Evolutionary conservation across 108 stramenopile species (phyloP), one percentile per base, ranked within the genome.

Genomic region (Bacterosira constricta): DNA sequence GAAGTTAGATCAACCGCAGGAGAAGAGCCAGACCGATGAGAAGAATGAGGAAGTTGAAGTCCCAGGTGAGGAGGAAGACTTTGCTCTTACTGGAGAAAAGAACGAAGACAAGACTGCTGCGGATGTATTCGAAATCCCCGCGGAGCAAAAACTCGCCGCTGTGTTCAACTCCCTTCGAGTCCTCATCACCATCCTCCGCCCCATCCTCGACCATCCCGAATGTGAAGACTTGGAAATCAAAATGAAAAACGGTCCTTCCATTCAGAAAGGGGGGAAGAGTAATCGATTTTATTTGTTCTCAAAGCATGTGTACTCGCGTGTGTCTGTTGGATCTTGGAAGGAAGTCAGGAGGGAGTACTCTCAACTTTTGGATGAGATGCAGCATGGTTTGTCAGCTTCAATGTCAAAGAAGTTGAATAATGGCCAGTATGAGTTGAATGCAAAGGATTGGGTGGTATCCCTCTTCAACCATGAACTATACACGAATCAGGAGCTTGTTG

Each of bases 121-220:
- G 10, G 45, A 37, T 20, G 61, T 39, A 29, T 23, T 11, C 17
- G 68, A 63, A 6, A 12, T 74, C 26, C 39, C 66, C 6, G 38
- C 45, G 0, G 59, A 63, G 26, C 15, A 30, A 10, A 45, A 58
- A 12, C 39, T 75, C 3, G 73, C 73, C 36, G 57, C 30, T 39
- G 75, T 74, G 11, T 76, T 80, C 62, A 80, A 80, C 68, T 62
- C 79, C 5, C 59, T 80, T 17, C 30, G 79, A 20, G 61, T 76
- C 7, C 46, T 80, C 17, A 52, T 80, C 13, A 50, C 66, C 30
- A 32, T 80, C 21, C 31, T 69, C 13, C 60, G 73, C 6, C 61
- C 74, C 8, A 75, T 70, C 25, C 41, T 80, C n/a, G 59, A 80
- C 29, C 67, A 80, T 46, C 69, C 79, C 17, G 12, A 64, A 20